Percentiles rank a stretch among this genome's conserved stretches.
These are phyloP conservation scores for Candida tallmaniae DNA, from an alignment of 805 yeast species.

Conservation along the genomic window DNA sequence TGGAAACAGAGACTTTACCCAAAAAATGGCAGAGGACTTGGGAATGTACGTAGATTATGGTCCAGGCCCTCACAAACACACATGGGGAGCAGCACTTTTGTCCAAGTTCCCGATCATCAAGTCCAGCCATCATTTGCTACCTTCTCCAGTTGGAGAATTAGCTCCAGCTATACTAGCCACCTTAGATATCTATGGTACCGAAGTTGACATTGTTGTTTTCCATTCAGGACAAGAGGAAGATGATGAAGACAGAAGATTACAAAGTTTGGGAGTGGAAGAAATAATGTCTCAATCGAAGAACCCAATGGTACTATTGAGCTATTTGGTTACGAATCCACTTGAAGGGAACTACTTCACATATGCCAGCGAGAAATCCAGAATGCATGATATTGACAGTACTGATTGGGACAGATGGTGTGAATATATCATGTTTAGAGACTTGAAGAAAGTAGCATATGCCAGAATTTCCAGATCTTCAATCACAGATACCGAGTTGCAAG, in stretches of 20 bases:
- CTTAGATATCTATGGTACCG: slow-evolving; percentile 80
- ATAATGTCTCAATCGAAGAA: slow-evolving; percentile 78
- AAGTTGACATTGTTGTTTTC: slow-evolving; percentile 91
- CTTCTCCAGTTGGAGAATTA: slow-evolving; percentile 95
- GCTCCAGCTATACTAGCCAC: slow-evolving; percentile 99
- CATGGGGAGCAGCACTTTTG: slow-evolving; percentile 94
- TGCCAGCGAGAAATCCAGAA: slow-evolving; percentile 77
- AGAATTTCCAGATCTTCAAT: slow-evolving; percentile 89
- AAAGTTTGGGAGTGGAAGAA: slow-evolving; percentile 67
- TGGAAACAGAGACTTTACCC: slow-evolving; percentile 94
- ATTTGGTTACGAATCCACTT: slow-evolving; percentile 81
- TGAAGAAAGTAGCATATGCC: slow-evolving; percentile 89
- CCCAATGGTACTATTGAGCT: slow-evolving; percentile 85
- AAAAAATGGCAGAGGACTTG: slow-evolving; percentile 83
- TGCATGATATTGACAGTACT: slow-evolving; percentile 88
- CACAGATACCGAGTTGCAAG: slow-evolving; percentile 95
- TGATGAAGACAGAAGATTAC: slow-evolving; percentile 85
- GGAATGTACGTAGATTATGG: slow-evolving; percentile 96
- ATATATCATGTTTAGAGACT: slow-evolving; percentile 81
- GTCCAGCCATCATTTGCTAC: slow-evolving; percentile 86
- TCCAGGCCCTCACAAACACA: slow-evolving; percentile 96
- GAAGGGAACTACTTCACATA: slow-evolving; percentile 90
- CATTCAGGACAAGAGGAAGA: slow-evolving; percentile 99
- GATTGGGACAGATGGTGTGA: slow-evolving; percentile 99
- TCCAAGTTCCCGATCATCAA: slow-evolving; percentile 91